A percentile compares a stretch with the other conserved stretches of the same genome.
Evolutionary conservation across 371 early-diverging fungal species (phyloP).

Genomic region (Mucor plumbeus): DNA sequence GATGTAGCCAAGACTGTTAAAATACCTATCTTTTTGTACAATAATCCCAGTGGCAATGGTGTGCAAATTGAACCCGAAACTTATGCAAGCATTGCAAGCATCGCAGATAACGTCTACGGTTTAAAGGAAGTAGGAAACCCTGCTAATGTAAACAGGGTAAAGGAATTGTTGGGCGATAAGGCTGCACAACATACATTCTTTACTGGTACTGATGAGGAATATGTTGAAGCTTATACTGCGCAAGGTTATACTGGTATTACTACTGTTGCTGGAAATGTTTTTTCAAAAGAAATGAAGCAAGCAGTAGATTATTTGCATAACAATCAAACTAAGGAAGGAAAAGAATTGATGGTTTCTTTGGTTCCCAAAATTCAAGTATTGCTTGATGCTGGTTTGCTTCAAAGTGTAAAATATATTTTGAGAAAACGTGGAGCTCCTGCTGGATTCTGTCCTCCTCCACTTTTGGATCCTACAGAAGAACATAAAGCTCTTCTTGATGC

Average conservation of each 20-base stretch:
- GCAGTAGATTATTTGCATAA: conserved; percentile 17
- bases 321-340: conserved; percentile 21
- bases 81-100: conserved; percentile 14
- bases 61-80: conserved; percentile 29
- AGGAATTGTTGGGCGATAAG: conserved; percentile 8
- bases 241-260: conserved; percentile 34
- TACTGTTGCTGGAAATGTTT: conserved; percentile 31
- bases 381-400: conserved; percentile 20
- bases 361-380: conserved; percentile 19
- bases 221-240: conserved; percentile 16
- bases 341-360: conserved; percentile 12
- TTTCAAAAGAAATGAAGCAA: conserved; percentile 21
- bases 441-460: conserved; percentile 33
- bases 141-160: conserved; percentile 32
- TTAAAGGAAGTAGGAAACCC: conserved; percentile 31
- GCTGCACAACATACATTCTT: conserved; percentile 15
- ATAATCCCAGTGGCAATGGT: conserved; percentile 36
- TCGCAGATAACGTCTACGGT: conserved; percentile 23
- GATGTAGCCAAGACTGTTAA: conserved; percentile 20
- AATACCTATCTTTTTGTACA: conserved; percentile 36
- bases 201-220: conserved; percentile 21
- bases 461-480: conserved; percentile 27
- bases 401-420: conserved; percentile 32
- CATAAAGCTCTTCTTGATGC: not conserved
- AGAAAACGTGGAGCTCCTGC: conserved; percentile 32